A percentile compares a stretch with the other conserved stretches of the same genome.
Evolutionary conservation across 768 basidiomycete species (phyloP).

Genomic region (Suillus hirtellus): DNA sequence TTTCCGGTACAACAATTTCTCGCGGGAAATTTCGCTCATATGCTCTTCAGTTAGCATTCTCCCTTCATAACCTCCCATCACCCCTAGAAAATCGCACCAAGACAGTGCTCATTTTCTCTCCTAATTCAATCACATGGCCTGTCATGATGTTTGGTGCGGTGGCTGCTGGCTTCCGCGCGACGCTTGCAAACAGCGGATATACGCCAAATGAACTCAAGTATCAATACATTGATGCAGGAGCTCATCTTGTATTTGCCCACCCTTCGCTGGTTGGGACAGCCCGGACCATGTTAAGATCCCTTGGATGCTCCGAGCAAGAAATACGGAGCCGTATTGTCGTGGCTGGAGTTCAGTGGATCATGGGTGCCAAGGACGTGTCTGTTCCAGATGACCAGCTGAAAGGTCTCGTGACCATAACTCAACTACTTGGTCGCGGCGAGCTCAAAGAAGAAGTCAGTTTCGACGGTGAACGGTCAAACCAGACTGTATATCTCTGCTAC

Average conservation of each 20-base stretch:
- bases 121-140: conserved; percentile 63
- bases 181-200: conserved; percentile 75
- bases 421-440: conserved; percentile 46
- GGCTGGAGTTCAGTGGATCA: conserved; percentile 49
- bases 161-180: conserved; percentile 67
- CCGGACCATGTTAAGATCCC: conserved; percentile 52
- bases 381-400: conserved; percentile 31
- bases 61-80: conserved; percentile 47
- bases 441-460: conserved; percentile 56
- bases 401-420: conserved; percentile 37
- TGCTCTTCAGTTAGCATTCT: conserved; percentile 58
- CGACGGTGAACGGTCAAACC: conserved; percentile 49
- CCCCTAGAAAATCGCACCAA: conserved; percentile 43
- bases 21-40: conserved; percentile 54
- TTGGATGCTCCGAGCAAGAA: conserved; percentile 48
- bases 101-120: conserved; percentile 64
- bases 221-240: conserved; percentile 70
- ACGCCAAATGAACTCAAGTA: conserved; percentile 66
- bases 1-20: conserved; percentile 54
- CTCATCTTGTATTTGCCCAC: conserved; percentile 61
- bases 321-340: conserved; percentile 59
- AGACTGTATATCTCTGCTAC: conserved; percentile 69
- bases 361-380: conserved; percentile 13
- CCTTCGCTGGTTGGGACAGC: conserved; percentile 61
- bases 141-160: conserved; percentile 45